Base-by-base conservation (phyloP, 2,329 filamentous ascomycete species). In the Diaporthe velutina region DNA sequence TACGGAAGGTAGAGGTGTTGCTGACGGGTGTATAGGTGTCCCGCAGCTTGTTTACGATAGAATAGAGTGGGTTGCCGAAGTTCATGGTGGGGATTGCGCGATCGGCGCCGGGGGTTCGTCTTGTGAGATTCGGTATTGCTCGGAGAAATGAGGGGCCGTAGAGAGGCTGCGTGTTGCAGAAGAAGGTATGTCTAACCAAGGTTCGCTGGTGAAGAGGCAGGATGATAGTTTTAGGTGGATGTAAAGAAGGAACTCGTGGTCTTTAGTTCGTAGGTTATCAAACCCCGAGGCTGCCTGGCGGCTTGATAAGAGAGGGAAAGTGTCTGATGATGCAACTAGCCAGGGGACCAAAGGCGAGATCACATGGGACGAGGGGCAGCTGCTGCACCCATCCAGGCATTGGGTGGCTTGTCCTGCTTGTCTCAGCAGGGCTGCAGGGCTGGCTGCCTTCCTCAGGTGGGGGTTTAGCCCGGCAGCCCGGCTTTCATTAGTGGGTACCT, bases 1-100 rank as follows among this genome's bases (percentile, higher is more conserved):
- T 90, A 80, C 96, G 94, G 86, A 99, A 99, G 78, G 95, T 98
- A 4, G 96, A 98, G 70, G 92, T 97, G 84, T 98, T 93, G 75
- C 92, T 92, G 80, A 98, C 93, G 54, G 96, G 96, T 17, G 96
- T 95, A 85, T 97, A 96, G 80, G 93, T 93, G 86, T 98, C 97
- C 80, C 96, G 94, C 82, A 98, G 92, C 79, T 93, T 95, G 84
- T 98, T 97, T 83, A 98, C 93, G 70, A 95, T 96, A 73, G 95
- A 98, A 85, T 97, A 95, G 81, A 98, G 90, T 61, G 72, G 64
- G 42, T 74, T 70, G 55, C 52, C 66, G 86, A 96, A 93, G 83
- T 97, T 97, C 95, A 98, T 98, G 75, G 78, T 85, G 81, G 68
- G 48, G 50, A 25, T 61, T 35, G 57, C 50, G 57, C 55, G 70